A percentile compares a stretch with the other conserved stretches of the same genome.
Conservation (phyloP, 2,329 filamentous ascomycete genomes). For the Diaporthe humulicola region DNA sequence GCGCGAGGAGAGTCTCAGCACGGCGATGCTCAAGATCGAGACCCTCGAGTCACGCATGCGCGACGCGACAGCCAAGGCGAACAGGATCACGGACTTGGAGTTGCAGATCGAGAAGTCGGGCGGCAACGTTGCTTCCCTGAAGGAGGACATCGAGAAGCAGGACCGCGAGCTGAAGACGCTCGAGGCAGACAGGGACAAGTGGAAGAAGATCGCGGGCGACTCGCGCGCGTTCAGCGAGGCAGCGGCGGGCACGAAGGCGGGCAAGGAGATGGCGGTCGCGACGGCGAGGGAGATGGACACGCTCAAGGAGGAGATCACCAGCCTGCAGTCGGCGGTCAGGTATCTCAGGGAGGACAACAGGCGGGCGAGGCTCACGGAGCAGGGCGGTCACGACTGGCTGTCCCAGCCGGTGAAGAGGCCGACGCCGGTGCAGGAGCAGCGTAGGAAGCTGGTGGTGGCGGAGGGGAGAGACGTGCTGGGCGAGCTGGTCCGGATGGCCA, state of each 20-base stretch:
- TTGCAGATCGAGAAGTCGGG: constrained; percentile 67
- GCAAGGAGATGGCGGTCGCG: constrained; percentile 76
- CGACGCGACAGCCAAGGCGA: constrained; percentile 83
- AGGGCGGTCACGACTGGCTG: constrained; percentile 72
- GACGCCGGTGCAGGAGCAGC: constrained; percentile 59
- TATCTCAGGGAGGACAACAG: constrained; percentile 78
- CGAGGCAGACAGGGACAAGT: constrained; percentile 76
- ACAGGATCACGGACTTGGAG: constrained; percentile 76
- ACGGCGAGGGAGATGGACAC: constrained; percentile 80
- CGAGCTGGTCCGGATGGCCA: constrained; percentile 74
- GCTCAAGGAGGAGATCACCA: constrained; percentile 77
- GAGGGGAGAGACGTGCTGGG: constrained; percentile 75
- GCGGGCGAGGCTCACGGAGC: constrained; percentile 70
- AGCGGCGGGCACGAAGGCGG: constrained; percentile 62
- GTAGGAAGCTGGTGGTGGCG: constrained; percentile 64
- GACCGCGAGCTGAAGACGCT: constrained; percentile 75
- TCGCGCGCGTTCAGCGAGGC: constrained; percentile 67
- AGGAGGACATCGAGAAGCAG: constrained; percentile 75
- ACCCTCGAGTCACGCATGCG: constrained; percentile 90
- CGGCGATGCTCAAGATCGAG: constrained; percentile 91
- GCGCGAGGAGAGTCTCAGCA: constrained; percentile 86
- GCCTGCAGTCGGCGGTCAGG: constrained; percentile 74
- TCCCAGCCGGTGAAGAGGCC: constrained; percentile 70
- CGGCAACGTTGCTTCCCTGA: constrained; percentile 64
- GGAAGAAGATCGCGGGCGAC: constrained; percentile 78